phyloP scores from a whole-genome alignment of 1,284 basidiomycete species.

The Cryptococcus jaspeensis region DNA sequence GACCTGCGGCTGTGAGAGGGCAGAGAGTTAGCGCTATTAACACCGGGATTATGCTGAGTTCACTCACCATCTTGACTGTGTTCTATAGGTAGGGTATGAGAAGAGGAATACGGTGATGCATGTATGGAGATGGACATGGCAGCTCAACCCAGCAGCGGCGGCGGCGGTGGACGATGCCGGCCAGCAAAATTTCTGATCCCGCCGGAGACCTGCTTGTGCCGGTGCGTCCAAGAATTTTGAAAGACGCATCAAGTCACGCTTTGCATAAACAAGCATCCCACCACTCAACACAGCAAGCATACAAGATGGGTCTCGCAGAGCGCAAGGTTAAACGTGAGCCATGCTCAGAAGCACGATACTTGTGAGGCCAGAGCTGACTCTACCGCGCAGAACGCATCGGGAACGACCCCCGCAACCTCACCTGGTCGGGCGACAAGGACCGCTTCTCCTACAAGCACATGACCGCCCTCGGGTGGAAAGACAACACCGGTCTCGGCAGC shows the following conservation, averaged over 20 bases:
- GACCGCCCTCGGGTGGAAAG: constrained; percentile 49
- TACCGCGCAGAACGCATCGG: constrained; percentile 45
- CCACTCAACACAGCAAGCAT: background rate
- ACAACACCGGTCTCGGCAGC: constrained; percentile 39
- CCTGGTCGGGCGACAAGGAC: constrained; percentile 50
- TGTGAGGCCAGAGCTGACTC: background rate
- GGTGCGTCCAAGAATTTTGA: constrained; percentile 4
- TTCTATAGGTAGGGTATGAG: background rate
- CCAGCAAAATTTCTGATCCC: constrained; percentile 33
- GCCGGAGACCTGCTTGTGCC: background rate
- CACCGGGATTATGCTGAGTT: background rate
- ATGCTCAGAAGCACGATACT: background rate
- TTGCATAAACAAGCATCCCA: background rate
- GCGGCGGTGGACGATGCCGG: constrained; percentile 12
- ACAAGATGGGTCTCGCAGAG: constrained; percentile 51
- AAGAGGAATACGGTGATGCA: background rate
- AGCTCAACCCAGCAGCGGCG: background rate
- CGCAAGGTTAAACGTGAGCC: constrained; percentile 50
- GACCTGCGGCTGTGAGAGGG: constrained; percentile 41
- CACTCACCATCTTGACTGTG: constrained; percentile 21
- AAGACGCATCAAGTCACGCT: background rate
- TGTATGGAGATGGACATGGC: background rate
- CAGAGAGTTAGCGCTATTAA: constrained; percentile 6
- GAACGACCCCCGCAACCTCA: constrained; percentile 51
- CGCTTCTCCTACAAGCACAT: constrained; percentile 53